phyloP scores from a whole-genome alignment of 1,139 yeast species.

The Pichia kudriavzevii region DNA sequence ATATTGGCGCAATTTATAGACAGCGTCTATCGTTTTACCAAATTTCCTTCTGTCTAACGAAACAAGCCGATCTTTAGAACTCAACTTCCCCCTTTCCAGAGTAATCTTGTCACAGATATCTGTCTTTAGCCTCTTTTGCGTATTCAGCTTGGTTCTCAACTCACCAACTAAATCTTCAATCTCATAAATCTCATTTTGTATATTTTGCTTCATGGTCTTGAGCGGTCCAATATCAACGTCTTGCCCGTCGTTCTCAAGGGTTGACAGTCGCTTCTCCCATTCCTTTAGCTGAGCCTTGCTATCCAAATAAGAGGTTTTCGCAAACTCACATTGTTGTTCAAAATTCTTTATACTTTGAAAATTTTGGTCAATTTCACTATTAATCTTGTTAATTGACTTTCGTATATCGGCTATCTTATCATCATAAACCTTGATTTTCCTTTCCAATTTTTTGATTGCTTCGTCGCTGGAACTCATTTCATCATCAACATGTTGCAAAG shows the following conservation, averaged over 20 bases:
- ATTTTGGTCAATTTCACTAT: constrained; percentile 12
- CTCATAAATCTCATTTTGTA: constrained; percentile 15
- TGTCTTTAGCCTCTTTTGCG: constrained; percentile 6
- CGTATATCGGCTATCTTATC: too few species aligned
- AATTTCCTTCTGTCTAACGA: constrained; percentile 27
- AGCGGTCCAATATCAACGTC: too few species aligned
- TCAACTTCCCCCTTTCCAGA: constrained; percentile 28
- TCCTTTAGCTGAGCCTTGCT: constrained; percentile 20
- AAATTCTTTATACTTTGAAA: constrained; percentile 24
- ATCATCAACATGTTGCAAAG: constrained; percentile 13
- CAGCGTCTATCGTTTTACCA: constrained; percentile 32
- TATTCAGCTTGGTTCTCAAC: constrained; percentile 2
- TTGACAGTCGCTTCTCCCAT: too few species aligned
- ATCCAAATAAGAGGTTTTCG: constrained; percentile 22
- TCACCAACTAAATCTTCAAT: constrained; percentile 7
- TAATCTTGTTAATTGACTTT: constrained; percentile 17
- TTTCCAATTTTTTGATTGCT: constrained; percentile 6
- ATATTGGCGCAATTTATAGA: constrained; percentile 30
- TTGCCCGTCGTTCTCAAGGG: too few species aligned
- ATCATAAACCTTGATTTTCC: too few species aligned
- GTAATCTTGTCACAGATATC: constrained; percentile 11
- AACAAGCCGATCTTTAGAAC: constrained; percentile 45
- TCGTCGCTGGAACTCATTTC: constrained; percentile 14
- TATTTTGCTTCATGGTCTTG: too few species aligned
- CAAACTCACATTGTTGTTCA: constrained; percentile 24